Conservation (phyloP, 2,329 filamentous ascomycete genomes). For the Colletotrichum limetticola region DNA sequence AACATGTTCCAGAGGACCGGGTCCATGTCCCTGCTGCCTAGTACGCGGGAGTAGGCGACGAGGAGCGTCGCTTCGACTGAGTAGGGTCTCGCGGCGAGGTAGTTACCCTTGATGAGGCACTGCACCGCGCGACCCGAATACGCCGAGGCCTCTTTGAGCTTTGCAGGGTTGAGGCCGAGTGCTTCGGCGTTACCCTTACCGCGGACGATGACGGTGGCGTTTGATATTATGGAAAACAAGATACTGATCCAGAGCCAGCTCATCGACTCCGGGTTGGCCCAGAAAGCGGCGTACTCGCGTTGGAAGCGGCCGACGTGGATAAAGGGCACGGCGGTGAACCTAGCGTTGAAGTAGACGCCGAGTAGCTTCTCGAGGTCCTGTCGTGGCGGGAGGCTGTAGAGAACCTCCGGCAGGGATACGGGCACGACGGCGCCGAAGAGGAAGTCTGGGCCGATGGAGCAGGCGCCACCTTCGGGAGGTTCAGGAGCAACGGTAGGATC, state of each 20-base stretch:
- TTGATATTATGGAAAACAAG: constrained; percentile 58
- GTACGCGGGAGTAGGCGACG: constrained; percentile 54
- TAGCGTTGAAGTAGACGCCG: constrained; percentile 50
- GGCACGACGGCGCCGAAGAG: constrained; percentile 43
- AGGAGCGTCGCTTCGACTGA: constrained; percentile 62
- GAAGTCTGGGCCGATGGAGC: constrained; percentile 44
- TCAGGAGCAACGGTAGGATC: not conserved
- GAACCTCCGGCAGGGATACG: constrained; percentile 45
- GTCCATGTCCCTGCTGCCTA: constrained; percentile 53
- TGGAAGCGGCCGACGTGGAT: constrained; percentile 58
- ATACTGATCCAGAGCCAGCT: constrained; percentile 62
- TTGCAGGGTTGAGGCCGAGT: constrained; percentile 38
- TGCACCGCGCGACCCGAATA: constrained; percentile 52
- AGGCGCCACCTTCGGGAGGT: constrained; percentile 26
- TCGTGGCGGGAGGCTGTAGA: constrained; percentile 48
- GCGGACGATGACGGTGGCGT: constrained; percentile 50
- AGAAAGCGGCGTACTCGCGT: constrained; percentile 59
- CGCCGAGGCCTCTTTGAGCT: constrained; percentile 40
- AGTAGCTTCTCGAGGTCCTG: constrained; percentile 50
- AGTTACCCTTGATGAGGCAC: constrained; percentile 60
- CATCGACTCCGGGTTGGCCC: constrained; percentile 50
- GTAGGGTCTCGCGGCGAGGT: constrained; percentile 55
- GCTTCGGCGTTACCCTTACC: constrained; percentile 41
- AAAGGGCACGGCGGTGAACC: constrained; percentile 50
- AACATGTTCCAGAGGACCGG: constrained; percentile 59